These are phyloP conservation scores for Microstegium vimineum DNA, from an alignment of 176 grass and related monocot species.

Conservation along the genomic window DNA sequence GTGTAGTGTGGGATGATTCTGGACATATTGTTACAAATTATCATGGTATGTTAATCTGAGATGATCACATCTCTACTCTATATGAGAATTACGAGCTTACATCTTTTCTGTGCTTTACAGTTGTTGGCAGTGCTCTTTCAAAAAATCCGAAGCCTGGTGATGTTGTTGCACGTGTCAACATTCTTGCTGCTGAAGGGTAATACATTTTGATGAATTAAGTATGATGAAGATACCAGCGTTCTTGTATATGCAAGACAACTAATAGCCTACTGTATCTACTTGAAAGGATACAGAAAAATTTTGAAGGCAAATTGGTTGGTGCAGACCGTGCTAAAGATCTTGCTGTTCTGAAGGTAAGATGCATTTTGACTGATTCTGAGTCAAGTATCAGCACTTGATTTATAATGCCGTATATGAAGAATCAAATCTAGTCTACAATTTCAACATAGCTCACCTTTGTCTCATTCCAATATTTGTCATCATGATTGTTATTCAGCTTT, in stretches of 20 bases:
- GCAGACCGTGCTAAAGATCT: slow-evolving; percentile 87
- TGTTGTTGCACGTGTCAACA: slow-evolving; percentile 88
- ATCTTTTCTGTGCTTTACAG: slow-evolving; percentile 18
- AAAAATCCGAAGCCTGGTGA: slow-evolving; percentile 73
- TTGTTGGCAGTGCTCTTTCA: slow-evolving; percentile 94
- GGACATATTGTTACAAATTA: slow-evolving; percentile 98
- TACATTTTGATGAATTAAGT: slow-evolving; percentile 10
- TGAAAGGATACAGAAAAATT: slow-evolving; percentile 91
- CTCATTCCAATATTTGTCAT: not conserved
- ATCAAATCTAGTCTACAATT: not conserved
- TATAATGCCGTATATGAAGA: not conserved
- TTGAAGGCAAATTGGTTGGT: slow-evolving; percentile 93
- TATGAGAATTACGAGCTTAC: slow-evolving; percentile 11
- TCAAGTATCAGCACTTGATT: not conserved
- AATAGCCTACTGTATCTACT: slow-evolving; percentile 15
- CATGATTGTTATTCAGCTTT: not conserved
- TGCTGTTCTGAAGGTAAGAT: slow-evolving; percentile 78
- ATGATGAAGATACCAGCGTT: not conserved
- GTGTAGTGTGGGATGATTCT: slow-evolving; percentile 88
- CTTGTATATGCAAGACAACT: slow-evolving; percentile 8
- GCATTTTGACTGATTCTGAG: slow-evolving; percentile 21
- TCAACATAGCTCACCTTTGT: not conserved
- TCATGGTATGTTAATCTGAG: slow-evolving; percentile 63
- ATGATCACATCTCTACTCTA: not conserved
- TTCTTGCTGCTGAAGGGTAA: slow-evolving; percentile 91